These are phyloP conservation scores for Pilaira anomala DNA, from an alignment of 192 early-diverging fungal species.

Conservation along the genomic window DNA sequence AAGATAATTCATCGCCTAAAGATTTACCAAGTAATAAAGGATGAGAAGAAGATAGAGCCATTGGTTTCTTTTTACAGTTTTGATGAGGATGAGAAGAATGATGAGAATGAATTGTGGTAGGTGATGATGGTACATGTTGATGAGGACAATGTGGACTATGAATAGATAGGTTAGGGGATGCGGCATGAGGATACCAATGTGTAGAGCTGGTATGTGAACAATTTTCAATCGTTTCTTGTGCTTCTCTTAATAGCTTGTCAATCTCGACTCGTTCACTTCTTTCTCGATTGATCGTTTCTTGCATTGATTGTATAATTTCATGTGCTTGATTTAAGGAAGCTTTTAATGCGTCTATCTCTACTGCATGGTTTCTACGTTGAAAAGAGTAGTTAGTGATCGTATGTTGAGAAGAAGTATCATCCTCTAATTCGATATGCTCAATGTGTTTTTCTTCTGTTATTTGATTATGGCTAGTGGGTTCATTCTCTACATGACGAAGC, in stretches of 20 bases:
- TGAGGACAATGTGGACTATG: background rate
- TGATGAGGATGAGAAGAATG: background rate
- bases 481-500: too few species aligned
- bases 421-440: too few species aligned
- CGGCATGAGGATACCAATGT: too few species aligned
- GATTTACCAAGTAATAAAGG: background rate
- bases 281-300: background rate
- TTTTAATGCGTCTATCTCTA: background rate
- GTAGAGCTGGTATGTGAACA: too few species aligned
- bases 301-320: background rate
- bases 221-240: constrained; percentile 8
- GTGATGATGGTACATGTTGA: background rate
- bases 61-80: background rate
- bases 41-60: background rate
- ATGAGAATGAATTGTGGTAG: background rate
- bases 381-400: too few species aligned
- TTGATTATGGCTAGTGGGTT: too few species aligned
- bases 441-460: too few species aligned
- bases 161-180: too few species aligned
- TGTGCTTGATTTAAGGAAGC: background rate
- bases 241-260: constrained; percentile 1
- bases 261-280: background rate
- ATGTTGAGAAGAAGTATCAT: too few species aligned
- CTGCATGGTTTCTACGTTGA: too few species aligned
- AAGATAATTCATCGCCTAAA: background rate